Evolutionary conservation across 768 basidiomycete species (phyloP).

Genomic region (Chalciporus pseudorubinellus): DNA sequence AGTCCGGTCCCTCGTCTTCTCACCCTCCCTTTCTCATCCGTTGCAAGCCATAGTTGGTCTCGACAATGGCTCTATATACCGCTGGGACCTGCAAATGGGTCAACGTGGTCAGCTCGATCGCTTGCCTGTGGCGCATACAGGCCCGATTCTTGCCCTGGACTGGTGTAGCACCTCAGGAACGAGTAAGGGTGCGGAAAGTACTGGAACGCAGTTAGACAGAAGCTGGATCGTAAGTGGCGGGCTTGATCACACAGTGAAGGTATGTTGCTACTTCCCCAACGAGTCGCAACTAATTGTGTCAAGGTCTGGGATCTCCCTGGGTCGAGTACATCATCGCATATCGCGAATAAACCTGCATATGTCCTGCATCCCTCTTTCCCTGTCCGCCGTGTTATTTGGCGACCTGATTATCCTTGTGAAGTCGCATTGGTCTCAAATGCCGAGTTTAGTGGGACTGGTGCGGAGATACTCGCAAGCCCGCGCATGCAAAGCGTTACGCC

Average conservation of each 20-base stretch:
- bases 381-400: slow-evolving; percentile 72
- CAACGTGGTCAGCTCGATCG: slow-evolving; percentile 72
- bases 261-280: slow-evolving; percentile 21
- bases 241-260: slow-evolving; percentile 78
- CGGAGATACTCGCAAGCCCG: slow-evolving; percentile 25
- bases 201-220: slow-evolving; percentile 19
- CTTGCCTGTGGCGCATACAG: slow-evolving; percentile 69
- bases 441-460: slow-evolving; percentile 41
- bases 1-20: slow-evolving; percentile 69
- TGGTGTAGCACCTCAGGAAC: slow-evolving; percentile 50
- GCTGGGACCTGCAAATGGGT: slow-evolving; percentile 81
- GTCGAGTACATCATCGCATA: slow-evolving; percentile 43
- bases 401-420: slow-evolving; percentile 75
- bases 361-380: slow-evolving; percentile 73
- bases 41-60: slow-evolving; percentile 67
- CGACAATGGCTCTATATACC: slow-evolving; percentile 68
- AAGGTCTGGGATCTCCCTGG: slow-evolving; percentile 70
- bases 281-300: slow-evolving; percentile 1
- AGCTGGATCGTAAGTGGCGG: slow-evolving; percentile 84
- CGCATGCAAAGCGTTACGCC: slow-evolving; percentile 24
- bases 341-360: slow-evolving; percentile 64
- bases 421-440: slow-evolving; percentile 69
- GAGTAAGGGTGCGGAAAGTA: slow-evolving; percentile 14
- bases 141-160: slow-evolving; percentile 69
- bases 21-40: slow-evolving; percentile 61